phyloP scores from a whole-genome alignment of 805 yeast species.

The Monosporozyma aerobia region DNA sequence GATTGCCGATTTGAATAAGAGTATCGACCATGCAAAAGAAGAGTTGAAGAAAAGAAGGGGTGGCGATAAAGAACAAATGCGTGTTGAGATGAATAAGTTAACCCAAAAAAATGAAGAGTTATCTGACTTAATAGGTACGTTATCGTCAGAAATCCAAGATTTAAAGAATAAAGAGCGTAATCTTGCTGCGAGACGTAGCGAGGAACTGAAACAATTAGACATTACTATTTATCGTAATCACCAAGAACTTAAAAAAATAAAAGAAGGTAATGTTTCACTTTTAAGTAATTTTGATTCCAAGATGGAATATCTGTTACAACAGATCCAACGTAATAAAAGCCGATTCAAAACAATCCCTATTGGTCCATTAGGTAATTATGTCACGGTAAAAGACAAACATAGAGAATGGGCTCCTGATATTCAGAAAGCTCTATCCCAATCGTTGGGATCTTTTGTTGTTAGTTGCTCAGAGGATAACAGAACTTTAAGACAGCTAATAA shows the following conservation, averaged over 20 bases:
- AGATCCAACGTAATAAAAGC: conserved; percentile 29
- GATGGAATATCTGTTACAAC: conserved; percentile 35
- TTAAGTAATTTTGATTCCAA: conserved; percentile 44
- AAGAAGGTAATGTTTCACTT: conserved; percentile 25
- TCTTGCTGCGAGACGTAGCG: conserved; percentile 7
- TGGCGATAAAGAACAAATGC: conserved; percentile 25
- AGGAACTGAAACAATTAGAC: conserved; percentile 9
- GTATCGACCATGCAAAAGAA: conserved; percentile 21
- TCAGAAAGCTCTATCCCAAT: conserved; percentile 43
- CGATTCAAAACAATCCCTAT: conserved; percentile 46
- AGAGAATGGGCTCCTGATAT: conserved; percentile 50
- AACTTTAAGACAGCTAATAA: conserved; percentile 31
- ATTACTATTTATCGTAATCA: conserved; percentile 9
- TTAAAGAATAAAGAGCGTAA: conserved; percentile 12
- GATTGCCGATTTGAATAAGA: conserved; percentile 12
- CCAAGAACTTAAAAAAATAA: conserved; percentile 18
- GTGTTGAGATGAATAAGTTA: conserved; percentile 8
- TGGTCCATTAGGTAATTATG: conserved; percentile 70
- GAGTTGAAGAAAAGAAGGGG: conserved; percentile 22
- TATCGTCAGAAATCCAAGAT: conserved; percentile 10
- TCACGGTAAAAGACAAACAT: conserved; percentile 47
- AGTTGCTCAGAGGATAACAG: conserved; percentile 51
- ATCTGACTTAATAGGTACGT: conserved; percentile 2
- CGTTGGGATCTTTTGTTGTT: conserved; percentile 60
- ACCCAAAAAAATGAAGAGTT: conserved; percentile 10